Base-by-base conservation (phyloP, 371 early-diverging fungal genomes). In the Entomophthora muscae region DNA sequence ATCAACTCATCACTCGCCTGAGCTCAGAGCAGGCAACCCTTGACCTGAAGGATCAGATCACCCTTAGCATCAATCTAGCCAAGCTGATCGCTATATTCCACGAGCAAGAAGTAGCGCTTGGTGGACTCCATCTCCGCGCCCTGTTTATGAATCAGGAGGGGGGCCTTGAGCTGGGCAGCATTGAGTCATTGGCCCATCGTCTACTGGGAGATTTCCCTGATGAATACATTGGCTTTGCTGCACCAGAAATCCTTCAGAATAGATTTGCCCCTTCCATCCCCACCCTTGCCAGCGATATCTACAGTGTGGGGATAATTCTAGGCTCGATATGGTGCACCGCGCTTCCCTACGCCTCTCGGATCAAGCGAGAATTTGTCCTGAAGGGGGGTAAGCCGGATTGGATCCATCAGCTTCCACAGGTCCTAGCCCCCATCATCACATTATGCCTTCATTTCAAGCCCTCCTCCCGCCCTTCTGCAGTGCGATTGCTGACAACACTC, bases 381-480 rank as follows among this genome's bases (percentile, higher is more conserved):
- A 42, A 61, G n/a, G 61, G 61, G 7, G 42, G 33, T 13, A 61
- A 32, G 42, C 61, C 61, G 26, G n/a, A 32, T 23, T 61, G 61
- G 61, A 17, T 61, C 22, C 26, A 61, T 33, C 23, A 51, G 10
- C n/a, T 61, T 12, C 42, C 61, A 12, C 22, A 7, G 2, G 22
- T 26, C 13, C 22, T 42, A 22, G 33, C n/a, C 12, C 42, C 61
- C 31, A 22, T 61, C n/a, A 51, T 61, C 22, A 17, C 23, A 22
- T 3, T 21, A 3, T 61, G 61, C 33, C 23, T 61, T 17, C 30
- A 61, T 12, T n/a, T 33, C 22, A 30, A 61, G 10, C 61, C 61
- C 22, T 23, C 23, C 32, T 2, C 42, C 10, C 32, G 61, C 12
- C 61, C 61, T 42, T 32, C 24, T 2, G 31, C 61, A 12, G 31